Base-by-base conservation (phyloP, 73 alveolate genomes). In the Paramecium caudatum region DNA sequence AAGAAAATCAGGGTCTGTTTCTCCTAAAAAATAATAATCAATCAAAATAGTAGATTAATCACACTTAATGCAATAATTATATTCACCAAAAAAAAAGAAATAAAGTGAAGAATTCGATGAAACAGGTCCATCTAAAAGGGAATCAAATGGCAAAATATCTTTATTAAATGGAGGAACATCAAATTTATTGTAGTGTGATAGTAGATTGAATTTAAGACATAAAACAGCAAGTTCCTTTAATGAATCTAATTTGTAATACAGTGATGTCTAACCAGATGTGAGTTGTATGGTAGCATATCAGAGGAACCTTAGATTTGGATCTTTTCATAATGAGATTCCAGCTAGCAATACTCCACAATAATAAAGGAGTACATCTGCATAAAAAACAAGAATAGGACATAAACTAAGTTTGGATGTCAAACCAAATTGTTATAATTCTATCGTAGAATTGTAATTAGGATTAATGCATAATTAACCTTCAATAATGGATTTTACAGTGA, bases 241-340 rank as follows among this genome's bases (percentile, higher is more conserved):
- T 43, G 88, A 74, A 27, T 55, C 80, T 12, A 55, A 55, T 41
- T 36, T 17, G 43, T 43, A 74, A 74, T 74, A 74, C 21, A 74
- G 88, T 74, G 88, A 74, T 15, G 27, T 39, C 15, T 43, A 36
- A 37, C 68, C 62, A 1, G 88, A 74, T 1, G 69, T 21, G 27
- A 27, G 55, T 19, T 30, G 43, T 36, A 39, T 74, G 88, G 55
- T 74, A 27, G 62, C 68, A 25, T 74, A 23, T 45, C 10, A 74
- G 43, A 74, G 62, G 43, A n/a, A 12, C 16, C 39, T 74, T 3
- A 36, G 88, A 41, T 37, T 74, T 74, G 69, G 68, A 19, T 74
- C 88, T 21, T 74, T 74, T 74, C 88, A 41, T 74, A 43, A 37
- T 55, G 80, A 55, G 30, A 55, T 55, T n/a, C n/a, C n/a, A n/a